Percentiles rank a stretch among this genome's conserved stretches.
These are phyloP conservation scores for Ceratocystiopsis minuta DNA, from an alignment of 2,329 filamentous ascomycete species.

Conservation along the genomic window DNA sequence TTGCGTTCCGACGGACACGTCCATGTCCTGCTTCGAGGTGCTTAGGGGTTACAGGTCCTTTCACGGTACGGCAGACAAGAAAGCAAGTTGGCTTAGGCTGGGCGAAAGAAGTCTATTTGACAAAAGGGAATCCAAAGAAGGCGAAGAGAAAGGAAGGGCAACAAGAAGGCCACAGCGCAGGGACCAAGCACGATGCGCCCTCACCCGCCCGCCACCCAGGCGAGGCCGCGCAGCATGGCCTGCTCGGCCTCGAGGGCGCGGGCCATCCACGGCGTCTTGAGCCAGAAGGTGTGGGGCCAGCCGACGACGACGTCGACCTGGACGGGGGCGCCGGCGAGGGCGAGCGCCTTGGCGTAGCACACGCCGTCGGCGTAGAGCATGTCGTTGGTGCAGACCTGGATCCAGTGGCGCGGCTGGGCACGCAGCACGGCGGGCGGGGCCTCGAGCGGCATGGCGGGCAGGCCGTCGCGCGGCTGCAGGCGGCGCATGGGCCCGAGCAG, in stretches of 20 bases:
- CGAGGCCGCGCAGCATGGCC: slow-evolving; percentile 23
- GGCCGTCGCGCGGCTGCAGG: slow-evolving; percentile 21
- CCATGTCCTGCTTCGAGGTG: no score
- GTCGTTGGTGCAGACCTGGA: slow-evolving; percentile 33
- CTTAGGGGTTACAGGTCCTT: no score
- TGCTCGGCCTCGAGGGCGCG: slow-evolving; percentile 23
- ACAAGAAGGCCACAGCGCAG: no score
- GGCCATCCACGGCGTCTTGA: slow-evolving; percentile 24
- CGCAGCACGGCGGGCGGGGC: slow-evolving; percentile 13
- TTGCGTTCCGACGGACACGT: no score
- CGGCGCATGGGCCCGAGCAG: slow-evolving; percentile 17
- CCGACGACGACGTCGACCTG: slow-evolving; percentile 24
- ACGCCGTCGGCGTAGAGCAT: slow-evolving; percentile 32
- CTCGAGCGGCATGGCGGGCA: slow-evolving; percentile 25
- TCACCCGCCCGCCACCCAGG: slow-evolving; percentile 18
- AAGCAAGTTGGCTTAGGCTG: no score
- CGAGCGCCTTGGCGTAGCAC: slow-evolving; percentile 27
- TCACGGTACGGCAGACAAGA: no score
- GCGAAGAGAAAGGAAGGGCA: no score
- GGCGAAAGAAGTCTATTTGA: no score
- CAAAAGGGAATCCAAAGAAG: no score
- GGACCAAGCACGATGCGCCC: no score
- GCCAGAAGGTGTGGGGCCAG: slow-evolving; percentile 35
- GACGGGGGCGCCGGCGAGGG: slow-evolving; percentile 21
- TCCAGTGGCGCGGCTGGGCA: slow-evolving; percentile 24